Conservation (phyloP, 768 basidiomycete species). For the Hypholoma fasciculare region DNA sequence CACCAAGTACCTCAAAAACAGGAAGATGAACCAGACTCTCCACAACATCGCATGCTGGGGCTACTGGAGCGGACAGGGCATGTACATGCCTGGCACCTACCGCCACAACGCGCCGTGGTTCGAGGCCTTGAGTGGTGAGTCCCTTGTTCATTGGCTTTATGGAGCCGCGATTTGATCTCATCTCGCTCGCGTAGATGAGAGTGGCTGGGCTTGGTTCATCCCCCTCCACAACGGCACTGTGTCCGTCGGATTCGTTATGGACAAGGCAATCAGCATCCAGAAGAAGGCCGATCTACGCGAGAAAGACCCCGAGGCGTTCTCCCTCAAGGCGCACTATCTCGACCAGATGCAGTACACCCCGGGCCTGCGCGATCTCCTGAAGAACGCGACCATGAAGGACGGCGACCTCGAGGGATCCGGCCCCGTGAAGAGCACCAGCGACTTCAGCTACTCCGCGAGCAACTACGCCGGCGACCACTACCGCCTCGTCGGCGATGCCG, state of each 20-base stretch:
- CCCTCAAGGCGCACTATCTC: conserved; percentile 25
- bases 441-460: conserved; percentile 35
- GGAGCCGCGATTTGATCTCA: neutral
- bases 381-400: conserved; percentile 24
- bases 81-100: conserved; percentile 5
- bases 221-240: conserved; percentile 15
- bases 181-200: conserved; percentile 3
- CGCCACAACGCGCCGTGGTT: conserved; percentile 10
- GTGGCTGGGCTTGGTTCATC: conserved; percentile 13
- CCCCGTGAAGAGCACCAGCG: conserved; percentile 28
- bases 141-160: neutral
- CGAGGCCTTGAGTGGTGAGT: conserved; percentile 11
- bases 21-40: conserved; percentile 28
- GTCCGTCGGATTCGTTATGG: conserved; percentile 55
- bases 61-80: conserved; percentile 4
- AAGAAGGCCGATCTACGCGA: conserved; percentile 24
- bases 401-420: conserved; percentile 6
- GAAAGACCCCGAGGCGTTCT: conserved; percentile 16
- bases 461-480: conserved; percentile 31
- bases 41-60: conserved; percentile 8
- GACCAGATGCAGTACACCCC: conserved; percentile 27
- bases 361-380: conserved; percentile 22
- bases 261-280: conserved; percentile 29
- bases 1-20: conserved; percentile 34
- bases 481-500: conserved; percentile 34